Percentiles rank a stretch among this genome's conserved stretches.
Conservation (phyloP, 257 asterid genomes). For the Osmanthus fragrans region DNA sequence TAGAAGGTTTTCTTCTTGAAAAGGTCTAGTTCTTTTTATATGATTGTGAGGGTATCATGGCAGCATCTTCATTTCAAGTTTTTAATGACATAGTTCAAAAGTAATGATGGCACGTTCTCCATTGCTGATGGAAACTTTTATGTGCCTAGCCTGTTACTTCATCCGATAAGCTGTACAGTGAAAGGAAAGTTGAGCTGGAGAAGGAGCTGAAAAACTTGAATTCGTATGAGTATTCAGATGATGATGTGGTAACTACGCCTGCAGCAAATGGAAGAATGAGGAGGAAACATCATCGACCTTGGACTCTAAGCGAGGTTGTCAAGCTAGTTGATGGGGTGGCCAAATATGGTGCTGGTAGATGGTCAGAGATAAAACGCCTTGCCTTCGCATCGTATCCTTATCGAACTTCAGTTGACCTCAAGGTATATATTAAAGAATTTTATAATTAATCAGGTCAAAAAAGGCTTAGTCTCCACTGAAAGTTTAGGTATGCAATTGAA, state of each 20-base stretch:
- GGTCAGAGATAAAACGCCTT: constrained; percentile 95
- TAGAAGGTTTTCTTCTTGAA: no score
- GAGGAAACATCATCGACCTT: constrained; percentile 97
- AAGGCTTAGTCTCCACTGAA: not conserved
- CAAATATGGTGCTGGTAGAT: constrained; percentile 88
- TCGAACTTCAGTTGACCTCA: constrained; percentile 95
- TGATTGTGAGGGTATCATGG: not conserved
- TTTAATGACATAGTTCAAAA: not conserved
- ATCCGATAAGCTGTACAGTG: constrained; percentile 39
- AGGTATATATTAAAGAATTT: constrained; percentile 44
- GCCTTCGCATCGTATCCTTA: constrained; percentile 83
- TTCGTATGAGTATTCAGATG: constrained; percentile 54
- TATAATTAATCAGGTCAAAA: constrained; percentile 10
- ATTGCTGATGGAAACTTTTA: constrained; percentile 11
- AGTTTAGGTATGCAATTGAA: constrained; percentile 4
- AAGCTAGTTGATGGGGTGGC: constrained; percentile 96
- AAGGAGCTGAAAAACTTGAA: constrained; percentile 39
- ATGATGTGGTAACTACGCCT: constrained; percentile 43
- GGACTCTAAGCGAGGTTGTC: constrained; percentile 86
- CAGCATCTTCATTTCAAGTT: constrained; percentile 17
- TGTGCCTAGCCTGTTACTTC: constrained; percentile 42
- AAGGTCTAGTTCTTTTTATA: no score
- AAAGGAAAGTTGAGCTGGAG: constrained; percentile 45
- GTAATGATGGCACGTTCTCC: not conserved
- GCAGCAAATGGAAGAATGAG: constrained; percentile 67